These are phyloP conservation scores for Boletales sp. DNA, from an alignment of 768 basidiomycete species.

Conservation along the genomic window DNA sequence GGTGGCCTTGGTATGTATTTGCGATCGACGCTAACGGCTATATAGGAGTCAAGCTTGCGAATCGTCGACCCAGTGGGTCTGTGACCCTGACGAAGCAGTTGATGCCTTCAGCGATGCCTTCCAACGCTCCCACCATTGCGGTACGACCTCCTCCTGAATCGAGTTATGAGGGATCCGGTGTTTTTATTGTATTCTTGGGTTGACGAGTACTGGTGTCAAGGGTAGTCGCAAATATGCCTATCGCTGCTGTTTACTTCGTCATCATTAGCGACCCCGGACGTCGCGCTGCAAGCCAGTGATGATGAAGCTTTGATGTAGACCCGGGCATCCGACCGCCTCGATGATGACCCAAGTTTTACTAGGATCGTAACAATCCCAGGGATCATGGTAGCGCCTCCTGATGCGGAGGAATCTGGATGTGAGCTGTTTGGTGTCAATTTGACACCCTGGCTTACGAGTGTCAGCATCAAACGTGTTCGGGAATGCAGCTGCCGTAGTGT, in stretches of 20 bases:
- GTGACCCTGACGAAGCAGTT: not conserved
- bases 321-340: too few species aligned
- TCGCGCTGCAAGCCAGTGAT: too few species aligned
- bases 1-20: not conserved
- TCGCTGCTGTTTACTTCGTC: slow-evolving; percentile 6
- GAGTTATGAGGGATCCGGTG: slow-evolving; percentile 5
- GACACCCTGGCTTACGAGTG: too few species aligned
- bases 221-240: not conserved
- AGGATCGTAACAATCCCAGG: too few species aligned
- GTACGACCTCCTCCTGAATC: not conserved
- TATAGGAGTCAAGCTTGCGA: slow-evolving; percentile 8
- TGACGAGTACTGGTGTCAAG: slow-evolving; percentile 6
- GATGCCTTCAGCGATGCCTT: not conserved
- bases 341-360: too few species aligned
- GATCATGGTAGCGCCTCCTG: too few species aligned
- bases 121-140: not conserved
- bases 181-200: not conserved
- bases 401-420: too few species aligned
- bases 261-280: slow-evolving; percentile 12
- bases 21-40: not conserved
- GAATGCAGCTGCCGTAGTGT: too few species aligned
- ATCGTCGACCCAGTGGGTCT: slow-evolving; percentile 13
- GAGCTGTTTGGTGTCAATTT: too few species aligned
- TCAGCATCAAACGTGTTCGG: too few species aligned
- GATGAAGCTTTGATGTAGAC: too few species aligned